Evolutionary conservation across 805 yeast species (phyloP).

Genomic region (Candida takata): DNA sequence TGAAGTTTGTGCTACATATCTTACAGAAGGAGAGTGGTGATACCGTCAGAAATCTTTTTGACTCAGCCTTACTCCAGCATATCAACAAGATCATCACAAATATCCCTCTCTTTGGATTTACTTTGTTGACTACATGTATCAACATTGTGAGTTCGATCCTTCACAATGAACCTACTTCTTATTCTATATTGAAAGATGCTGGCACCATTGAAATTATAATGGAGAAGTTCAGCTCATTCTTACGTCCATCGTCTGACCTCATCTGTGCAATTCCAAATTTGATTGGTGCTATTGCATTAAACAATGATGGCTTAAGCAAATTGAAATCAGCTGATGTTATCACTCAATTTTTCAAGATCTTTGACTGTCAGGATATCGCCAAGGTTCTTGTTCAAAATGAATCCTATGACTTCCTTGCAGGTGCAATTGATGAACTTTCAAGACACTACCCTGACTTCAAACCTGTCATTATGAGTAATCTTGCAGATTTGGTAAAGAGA

Average conservation of each 20-base stretch:
- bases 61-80: conserved; percentile 65
- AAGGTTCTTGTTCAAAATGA: conserved; percentile 48
- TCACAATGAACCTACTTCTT: conserved; percentile 89
- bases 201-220: conserved; percentile 61
- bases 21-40: conserved; percentile 77
- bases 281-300: conserved; percentile 77
- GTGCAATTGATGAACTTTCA: conserved; percentile 68
- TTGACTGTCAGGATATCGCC: conserved; percentile 43
- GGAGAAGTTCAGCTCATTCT: conserved; percentile 45
- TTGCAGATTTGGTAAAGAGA: conserved; percentile 37
- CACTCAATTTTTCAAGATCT: conserved; percentile 41
- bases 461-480: conserved; percentile 45
- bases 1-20: conserved; percentile 57
- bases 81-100: conserved; percentile 52
- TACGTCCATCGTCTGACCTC: conserved; percentile 53
- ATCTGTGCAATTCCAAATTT: conserved; percentile 61
- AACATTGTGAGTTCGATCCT: conserved; percentile 64
- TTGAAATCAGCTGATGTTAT: conserved; percentile 38
- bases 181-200: conserved; percentile 70
- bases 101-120: conserved; percentile 59
- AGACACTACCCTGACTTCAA: conserved; percentile 77
- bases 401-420: conserved; percentile 50
- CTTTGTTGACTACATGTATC: conserved; percentile 51
- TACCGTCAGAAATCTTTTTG: conserved; percentile 76
- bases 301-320: conserved; percentile 58